Evolutionary conservation across 768 basidiomycete species (phyloP).

Genomic region (Collybiopsis confluens): DNA sequence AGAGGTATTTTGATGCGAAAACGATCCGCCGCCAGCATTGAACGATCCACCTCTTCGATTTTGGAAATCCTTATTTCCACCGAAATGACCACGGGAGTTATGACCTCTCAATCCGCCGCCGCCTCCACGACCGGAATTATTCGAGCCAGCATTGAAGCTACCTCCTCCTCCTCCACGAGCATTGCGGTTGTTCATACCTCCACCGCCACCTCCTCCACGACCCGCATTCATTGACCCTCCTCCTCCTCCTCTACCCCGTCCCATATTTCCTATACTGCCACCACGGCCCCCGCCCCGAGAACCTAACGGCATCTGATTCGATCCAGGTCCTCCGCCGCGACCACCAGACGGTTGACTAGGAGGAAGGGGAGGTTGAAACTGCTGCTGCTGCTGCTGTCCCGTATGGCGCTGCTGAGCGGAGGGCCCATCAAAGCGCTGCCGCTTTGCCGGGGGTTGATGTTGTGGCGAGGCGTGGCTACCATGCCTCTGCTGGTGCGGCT

Average conservation of each 20-base stretch:
- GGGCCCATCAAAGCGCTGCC: constrained; percentile 84
- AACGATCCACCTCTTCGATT: constrained; percentile 68
- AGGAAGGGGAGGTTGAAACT: constrained; percentile 58
- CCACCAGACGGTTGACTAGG: constrained; percentile 37
- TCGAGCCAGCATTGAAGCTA: constrained; percentile 35
- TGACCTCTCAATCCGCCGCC: constrained; percentile 56
- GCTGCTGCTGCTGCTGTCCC: constrained; percentile 66
- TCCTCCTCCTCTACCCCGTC: constrained; percentile 43
- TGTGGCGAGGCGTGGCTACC: constrained; percentile 66
- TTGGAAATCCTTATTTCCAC: constrained; percentile 56
- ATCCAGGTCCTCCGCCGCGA: constrained; percentile 14
- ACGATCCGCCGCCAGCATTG: constrained; percentile 37
- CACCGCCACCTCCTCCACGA: constrained; percentile 57
- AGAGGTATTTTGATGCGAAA: constrained; percentile 38
- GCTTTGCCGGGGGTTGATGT: constrained; percentile 87
- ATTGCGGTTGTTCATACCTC: constrained; percentile 45
- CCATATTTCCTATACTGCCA: constrained; percentile 36
- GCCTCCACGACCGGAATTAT: constrained; percentile 36
- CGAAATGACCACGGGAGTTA: constrained; percentile 62
- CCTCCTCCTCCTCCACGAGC: constrained; percentile 34
- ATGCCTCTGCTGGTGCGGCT: constrained; percentile 43
- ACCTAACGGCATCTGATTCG: constrained; percentile 29
- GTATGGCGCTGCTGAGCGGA: constrained; percentile 44
- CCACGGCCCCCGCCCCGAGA: constrained; percentile 16
- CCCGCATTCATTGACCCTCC: constrained; percentile 40